These are phyloP conservation scores for Herpotrichia juniperi DNA, from an alignment of 2,329 filamentous ascomycete species.

Conservation along the genomic window DNA sequence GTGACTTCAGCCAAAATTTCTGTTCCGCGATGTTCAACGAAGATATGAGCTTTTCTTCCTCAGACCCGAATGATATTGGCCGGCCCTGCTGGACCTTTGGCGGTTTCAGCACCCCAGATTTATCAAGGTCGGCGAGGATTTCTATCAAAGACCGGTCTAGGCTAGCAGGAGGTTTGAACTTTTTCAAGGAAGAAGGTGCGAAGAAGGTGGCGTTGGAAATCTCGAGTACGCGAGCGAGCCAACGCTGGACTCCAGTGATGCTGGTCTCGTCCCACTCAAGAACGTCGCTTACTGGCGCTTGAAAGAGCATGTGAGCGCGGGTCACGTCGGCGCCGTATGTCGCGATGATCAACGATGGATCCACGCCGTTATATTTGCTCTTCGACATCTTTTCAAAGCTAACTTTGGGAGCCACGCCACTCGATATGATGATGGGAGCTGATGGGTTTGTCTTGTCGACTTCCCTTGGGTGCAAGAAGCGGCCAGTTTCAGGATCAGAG, in stretches of 20 bases:
- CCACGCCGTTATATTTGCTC: constrained; percentile 90
- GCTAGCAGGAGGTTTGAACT: constrained; percentile 26
- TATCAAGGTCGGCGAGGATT: constrained; percentile 21
- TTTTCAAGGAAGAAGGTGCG: constrained; percentile 27
- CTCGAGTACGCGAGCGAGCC: constrained; percentile 73
- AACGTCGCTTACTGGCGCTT: constrained; percentile 81
- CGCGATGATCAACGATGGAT: constrained; percentile 74
- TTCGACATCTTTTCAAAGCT: constrained; percentile 95
- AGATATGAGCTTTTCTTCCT: constrained; percentile 11
- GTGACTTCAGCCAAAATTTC: constrained; percentile 68
- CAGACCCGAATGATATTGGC: not conserved
- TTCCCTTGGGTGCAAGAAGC: constrained; percentile 78
- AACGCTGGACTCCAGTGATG: constrained; percentile 80
- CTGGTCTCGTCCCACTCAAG: constrained; percentile 88
- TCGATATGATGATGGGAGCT: constrained; percentile 66
- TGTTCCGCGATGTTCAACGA: constrained; percentile 38
- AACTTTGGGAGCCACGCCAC: constrained; percentile 63
- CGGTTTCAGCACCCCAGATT: constrained; percentile 8
- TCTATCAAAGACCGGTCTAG: constrained; percentile 28
- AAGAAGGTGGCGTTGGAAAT: constrained; percentile 44
- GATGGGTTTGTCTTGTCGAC: constrained; percentile 66
- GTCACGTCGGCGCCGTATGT: constrained; percentile 84
- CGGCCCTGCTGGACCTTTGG: not conserved
- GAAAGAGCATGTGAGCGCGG: constrained; percentile 86
- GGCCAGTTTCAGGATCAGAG: constrained; percentile 73